Percentiles rank a stretch among this genome's conserved stretches.
Conservation (phyloP, 495 filamentous ascomycete genomes). For the Aspergillus ostianus region DNA sequence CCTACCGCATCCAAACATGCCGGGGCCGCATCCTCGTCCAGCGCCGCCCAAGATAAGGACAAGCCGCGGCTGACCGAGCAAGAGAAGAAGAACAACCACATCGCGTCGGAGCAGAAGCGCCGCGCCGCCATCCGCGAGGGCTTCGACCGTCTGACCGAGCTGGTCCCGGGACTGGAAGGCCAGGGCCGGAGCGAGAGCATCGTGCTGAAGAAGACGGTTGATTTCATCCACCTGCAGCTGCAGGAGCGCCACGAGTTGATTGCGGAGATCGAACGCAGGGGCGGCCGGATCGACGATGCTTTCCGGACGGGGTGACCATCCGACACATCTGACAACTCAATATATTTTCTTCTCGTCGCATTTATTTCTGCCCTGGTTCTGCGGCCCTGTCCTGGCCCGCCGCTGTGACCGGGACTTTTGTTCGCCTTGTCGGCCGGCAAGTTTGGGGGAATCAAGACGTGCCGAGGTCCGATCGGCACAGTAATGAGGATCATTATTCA, state of each 20-base stretch:
- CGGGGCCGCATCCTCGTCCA: constrained; percentile 31
- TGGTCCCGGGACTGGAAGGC: constrained; percentile 80
- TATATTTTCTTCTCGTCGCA: no score
- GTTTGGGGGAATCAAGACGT: constrained; percentile 2
- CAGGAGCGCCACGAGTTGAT: constrained; percentile 61
- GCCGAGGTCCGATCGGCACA: constrained; percentile 14
- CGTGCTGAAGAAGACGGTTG: constrained; percentile 73
- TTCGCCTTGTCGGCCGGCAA: neutral
- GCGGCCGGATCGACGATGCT: constrained; percentile 54
- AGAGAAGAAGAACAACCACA: constrained; percentile 91
- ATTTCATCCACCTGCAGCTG: constrained; percentile 66
- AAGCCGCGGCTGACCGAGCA: constrained; percentile 79
- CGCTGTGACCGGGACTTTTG: neutral
- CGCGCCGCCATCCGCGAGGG: constrained; percentile 80
- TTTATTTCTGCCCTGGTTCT: no score
- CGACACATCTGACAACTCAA: no score
- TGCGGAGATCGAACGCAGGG: constrained; percentile 57
- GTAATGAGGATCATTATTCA: constrained; percentile 1
- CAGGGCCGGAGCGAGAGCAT: constrained; percentile 82
- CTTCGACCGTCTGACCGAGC: constrained; percentile 79
- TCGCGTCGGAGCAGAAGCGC: constrained; percentile 86
- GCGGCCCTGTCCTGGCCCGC: no score
- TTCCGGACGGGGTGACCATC: constrained; percentile 32
- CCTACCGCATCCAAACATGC: constrained; percentile 56
- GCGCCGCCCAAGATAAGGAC: constrained; percentile 53